Base-by-base conservation (phyloP, 208 protist genomes). In the Herpetomonas tarakana region DNA sequence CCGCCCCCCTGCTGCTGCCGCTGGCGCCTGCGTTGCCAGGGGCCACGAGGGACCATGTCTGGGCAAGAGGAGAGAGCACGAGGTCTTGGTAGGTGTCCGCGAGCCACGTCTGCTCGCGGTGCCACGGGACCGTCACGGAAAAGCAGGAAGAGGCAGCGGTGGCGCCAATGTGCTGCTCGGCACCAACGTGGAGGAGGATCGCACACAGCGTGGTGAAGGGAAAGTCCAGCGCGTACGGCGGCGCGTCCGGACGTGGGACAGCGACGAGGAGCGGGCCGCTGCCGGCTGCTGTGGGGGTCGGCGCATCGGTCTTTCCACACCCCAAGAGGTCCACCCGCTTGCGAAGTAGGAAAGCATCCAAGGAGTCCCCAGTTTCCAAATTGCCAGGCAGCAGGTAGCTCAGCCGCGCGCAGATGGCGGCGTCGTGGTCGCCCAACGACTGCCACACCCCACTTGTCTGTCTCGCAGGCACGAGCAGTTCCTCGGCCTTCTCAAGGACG, bases 391-490 rank as follows among this genome's bases (percentile, higher is more conserved):
- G 45, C 19, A 22, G 7, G 18, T 9, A 49, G 41, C 28, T 12
- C n/a, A 64, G 31, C 16, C 18, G 28, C 28, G 47, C 21, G 28
- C 31, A 21, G 19, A 22, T 31, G 21, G 25, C 28, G n/a, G 3
- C 22, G 2, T 22, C 0, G 4, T 35, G 31, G 24, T 29, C 22
- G 25, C 53, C 28, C 14, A 51, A 24, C 65, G 58, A 71, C 14
- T 25, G 9, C 1, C n/a, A n/a, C n/a, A n/a, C n/a, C n/a, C n/a
- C n/a, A n/a, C n/a, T n/a, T n/a, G n/a, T n/a, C n/a, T n/a, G n/a
- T n/a, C n/a, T n/a, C n/a, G n/a, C n/a, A n/a, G n/a, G 59, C 59
- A 72, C 57, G 1, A 66, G 47, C 35, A 41, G 14, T 18, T 41
- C 35, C 35, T 41, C 35, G 35, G 35, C 35, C 14, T 6, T 14